Evolutionary conservation across 2,329 filamentous ascomycete species (phyloP), one percentile per base, ranked within the genome.

Genomic region (Fusarium sp.): DNA sequence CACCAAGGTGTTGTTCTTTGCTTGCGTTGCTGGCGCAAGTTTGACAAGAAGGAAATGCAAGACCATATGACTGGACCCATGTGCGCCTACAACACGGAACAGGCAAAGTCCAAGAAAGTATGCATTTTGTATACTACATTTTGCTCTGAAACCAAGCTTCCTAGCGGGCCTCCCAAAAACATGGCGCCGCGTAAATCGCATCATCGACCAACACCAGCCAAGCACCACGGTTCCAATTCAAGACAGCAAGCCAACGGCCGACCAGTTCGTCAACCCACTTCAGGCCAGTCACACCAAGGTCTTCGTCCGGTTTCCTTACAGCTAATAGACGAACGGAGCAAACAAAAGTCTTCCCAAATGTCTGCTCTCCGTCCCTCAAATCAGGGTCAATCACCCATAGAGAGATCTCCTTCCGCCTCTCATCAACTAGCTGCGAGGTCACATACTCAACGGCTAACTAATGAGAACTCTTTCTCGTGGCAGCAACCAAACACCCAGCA

Each of bases 11-110:
- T 53, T 10, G 40, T 53, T 7, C 52, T 73, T 34, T 73, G 71
- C 31, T 19, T 71, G n/a, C 65, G 71, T 46, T 73, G 71, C 47
- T 73, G 64, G 45, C 33, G 28, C 40, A 62, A 34, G 14, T 73
- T 49, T 39, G 45, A 42, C 11, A 73, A 73, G 53, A 55, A 19
- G 24, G 59, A 43, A 9, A 69, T 73, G 26, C 53, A 62, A 21
- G 15, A n/a, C 5, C 71, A 73, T 52, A 49, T 72, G 54, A 43
- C 54, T 33, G 54, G 59, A 24, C 34, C 62, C 49, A 19, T 73
- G 58, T 57, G 52, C 39, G 15, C 56, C 39, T 59, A 62, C 26
- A 73, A 71, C 17, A 22, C 64, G 14, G 67, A 70, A 42, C 67
- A 70, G 22, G 58, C 58, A 22, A 70, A 70, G 54, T 44, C 49